These are phyloP conservation scores for Heritiera littoralis DNA, from an alignment of 345 rosid species.

Conservation along the genomic window DNA sequence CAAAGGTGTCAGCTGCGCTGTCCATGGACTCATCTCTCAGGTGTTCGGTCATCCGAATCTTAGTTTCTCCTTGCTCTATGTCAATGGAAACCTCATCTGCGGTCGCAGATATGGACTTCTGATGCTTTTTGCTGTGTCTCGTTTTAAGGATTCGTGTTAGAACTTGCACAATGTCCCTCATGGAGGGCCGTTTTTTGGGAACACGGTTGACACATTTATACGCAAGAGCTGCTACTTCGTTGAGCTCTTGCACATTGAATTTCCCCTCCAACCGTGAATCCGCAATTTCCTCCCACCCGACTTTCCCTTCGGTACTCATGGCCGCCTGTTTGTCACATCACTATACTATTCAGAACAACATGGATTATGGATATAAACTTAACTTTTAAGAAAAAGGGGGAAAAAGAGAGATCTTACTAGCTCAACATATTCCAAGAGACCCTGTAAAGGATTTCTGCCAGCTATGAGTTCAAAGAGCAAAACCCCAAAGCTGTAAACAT, in stretches of 20 bases:
- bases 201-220: conserved; percentile 76
- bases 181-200: conserved; percentile 82
- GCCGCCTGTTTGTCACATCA: conserved; percentile 63
- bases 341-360: neutral
- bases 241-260: conserved; percentile 71
- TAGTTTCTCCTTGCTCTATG: conserved; percentile 42
- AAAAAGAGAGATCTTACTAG: conserved; percentile 54
- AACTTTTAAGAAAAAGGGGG: neutral
- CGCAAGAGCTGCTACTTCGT: conserved; percentile 85
- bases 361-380: neutral
- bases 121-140: conserved; percentile 65
- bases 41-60: conserved; percentile 43
- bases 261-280: conserved; percentile 80
- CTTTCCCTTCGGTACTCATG: conserved; percentile 77
- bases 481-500: conserved; percentile 95
- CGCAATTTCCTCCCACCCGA: conserved; percentile 96
- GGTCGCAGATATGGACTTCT: conserved; percentile 44
- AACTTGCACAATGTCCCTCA: conserved; percentile 94
- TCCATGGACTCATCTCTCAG: conserved; percentile 72
- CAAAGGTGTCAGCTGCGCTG: conserved; percentile 54
- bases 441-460: conserved; percentile 92
- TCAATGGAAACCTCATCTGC: conserved; percentile 52
- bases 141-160: conserved; percentile 66
- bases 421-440: conserved; percentile 92
- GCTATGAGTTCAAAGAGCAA: conserved; percentile 94